Conservation (phyloP, 2,329 filamentous ascomycete species). For the Claviceps monticola region DNA sequence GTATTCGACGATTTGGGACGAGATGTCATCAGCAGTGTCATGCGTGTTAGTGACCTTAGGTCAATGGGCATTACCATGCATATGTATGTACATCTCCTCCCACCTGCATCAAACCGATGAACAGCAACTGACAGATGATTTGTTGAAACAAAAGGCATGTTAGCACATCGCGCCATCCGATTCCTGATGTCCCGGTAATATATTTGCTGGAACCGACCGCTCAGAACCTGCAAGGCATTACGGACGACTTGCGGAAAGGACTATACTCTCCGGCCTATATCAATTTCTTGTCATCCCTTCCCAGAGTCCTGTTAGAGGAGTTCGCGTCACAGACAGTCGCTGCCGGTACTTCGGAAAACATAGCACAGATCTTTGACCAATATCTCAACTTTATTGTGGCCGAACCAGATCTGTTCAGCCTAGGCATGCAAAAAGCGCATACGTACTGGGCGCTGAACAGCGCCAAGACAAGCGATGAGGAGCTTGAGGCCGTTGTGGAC, state of each 20-base stretch:
- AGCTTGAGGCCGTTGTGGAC: conserved; percentile 77
- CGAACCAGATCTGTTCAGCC: conserved; percentile 87
- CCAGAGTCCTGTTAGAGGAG: conserved; percentile 80
- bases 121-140: background rate
- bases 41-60: conserved; percentile 84
- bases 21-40: conserved; percentile 92
- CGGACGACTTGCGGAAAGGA: conserved; percentile 69
- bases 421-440: conserved; percentile 81
- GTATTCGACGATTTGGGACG: conserved; percentile 86
- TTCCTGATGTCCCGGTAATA: conserved; percentile 90
- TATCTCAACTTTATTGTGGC: conserved; percentile 96
- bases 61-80: conserved; percentile 95
- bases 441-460: conserved; percentile 97
- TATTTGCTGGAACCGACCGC: conserved; percentile 87
- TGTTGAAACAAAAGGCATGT: conserved; percentile 47
- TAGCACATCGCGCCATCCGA: conserved; percentile 67
- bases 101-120: background rate
- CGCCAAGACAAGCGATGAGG: conserved; percentile 76
- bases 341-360: conserved; percentile 73
- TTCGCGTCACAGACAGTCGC: conserved; percentile 81
- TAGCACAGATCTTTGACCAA: conserved; percentile 89
- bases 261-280: conserved; percentile 90
- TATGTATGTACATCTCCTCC: conserved; percentile 42
- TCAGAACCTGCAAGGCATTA: conserved; percentile 70
- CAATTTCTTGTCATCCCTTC: conserved; percentile 92